A percentile compares a stretch with the other conserved stretches of the same genome.
These are phyloP conservation scores for Aspergillus taichungensis DNA, from an alignment of 495 filamentous ascomycete species.

Conservation along the genomic window DNA sequence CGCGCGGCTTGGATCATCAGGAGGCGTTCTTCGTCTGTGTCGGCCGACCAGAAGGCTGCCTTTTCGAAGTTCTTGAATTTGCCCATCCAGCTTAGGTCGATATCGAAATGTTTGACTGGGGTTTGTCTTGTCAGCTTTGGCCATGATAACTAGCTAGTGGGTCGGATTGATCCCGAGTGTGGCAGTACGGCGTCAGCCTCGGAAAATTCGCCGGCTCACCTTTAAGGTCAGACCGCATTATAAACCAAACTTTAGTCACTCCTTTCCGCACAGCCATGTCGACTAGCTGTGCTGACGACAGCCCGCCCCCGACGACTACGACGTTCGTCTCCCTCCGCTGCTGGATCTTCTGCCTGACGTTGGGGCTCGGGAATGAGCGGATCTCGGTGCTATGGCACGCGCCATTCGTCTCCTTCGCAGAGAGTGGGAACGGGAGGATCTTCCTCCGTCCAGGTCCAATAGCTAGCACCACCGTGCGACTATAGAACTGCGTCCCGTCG, in stretches of 20 bases:
- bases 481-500: slow-evolving; percentile 35
- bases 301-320: slow-evolving; percentile 51
- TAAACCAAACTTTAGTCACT: slow-evolving; percentile 45
- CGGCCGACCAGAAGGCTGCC: slow-evolving; percentile 53
- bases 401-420: slow-evolving; percentile 30
- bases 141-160: background rate
- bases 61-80: slow-evolving; percentile 59
- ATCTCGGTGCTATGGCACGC: slow-evolving; percentile 50
- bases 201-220: slow-evolving; percentile 12
- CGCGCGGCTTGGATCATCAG: slow-evolving; percentile 48
- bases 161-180: too few relatives aligned
- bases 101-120: slow-evolving; percentile 54
- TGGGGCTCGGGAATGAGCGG: slow-evolving; percentile 35
- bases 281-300: slow-evolving; percentile 52
- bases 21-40: slow-evolving; percentile 49
- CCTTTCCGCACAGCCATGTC: slow-evolving; percentile 46
- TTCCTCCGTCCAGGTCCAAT: slow-evolving; percentile 47
- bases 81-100: slow-evolving; percentile 54
- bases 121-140: background rate
- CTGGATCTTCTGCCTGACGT: slow-evolving; percentile 39
- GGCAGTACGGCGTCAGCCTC: background rate
- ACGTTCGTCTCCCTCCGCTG: slow-evolving; percentile 39
- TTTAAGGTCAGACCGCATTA: slow-evolving; percentile 50
- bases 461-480: slow-evolving; percentile 46
- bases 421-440: slow-evolving; percentile 36